Evolutionary conservation across 345 rosid genomes (phyloP).

Genomic region (Rhodomyrtus tomentosa): DNA sequence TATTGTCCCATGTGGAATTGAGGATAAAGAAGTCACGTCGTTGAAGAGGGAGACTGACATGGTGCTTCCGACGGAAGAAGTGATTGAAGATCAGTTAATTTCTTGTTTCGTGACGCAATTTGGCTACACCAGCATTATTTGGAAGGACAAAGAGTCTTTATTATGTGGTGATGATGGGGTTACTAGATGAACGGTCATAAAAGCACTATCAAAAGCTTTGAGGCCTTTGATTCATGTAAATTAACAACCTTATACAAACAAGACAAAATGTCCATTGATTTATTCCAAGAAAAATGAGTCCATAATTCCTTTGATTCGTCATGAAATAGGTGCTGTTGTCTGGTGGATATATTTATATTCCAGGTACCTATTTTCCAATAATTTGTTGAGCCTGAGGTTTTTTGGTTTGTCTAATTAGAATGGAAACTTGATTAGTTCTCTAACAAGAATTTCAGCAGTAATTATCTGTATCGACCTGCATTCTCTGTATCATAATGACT

Average conservation of each 20-base stretch:
- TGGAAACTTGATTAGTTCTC: neutral
- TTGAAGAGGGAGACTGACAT: slow-evolving; percentile 56
- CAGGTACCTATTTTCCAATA: neutral
- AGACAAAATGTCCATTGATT: neutral
- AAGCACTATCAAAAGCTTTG: neutral
- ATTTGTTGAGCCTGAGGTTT: neutral
- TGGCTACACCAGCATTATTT: slow-evolving; percentile 33
- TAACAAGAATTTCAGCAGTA: neutral
- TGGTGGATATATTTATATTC: neutral
- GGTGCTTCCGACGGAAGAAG: slow-evolving; percentile 56
- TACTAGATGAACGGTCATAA: neutral
- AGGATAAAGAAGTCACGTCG: slow-evolving; percentile 72
- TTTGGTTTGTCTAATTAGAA: neutral
- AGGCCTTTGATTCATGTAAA: neutral
- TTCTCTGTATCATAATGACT: neutral
- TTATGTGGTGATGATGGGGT: neutral
- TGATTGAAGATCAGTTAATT: slow-evolving; percentile 64
- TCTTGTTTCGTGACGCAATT: slow-evolving; percentile 56
- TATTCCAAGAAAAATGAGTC: neutral
- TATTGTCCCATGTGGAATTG: slow-evolving; percentile 90
- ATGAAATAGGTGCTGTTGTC: neutral
- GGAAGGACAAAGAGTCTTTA: slow-evolving; percentile 30
- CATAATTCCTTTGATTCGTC: neutral
- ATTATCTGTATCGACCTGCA: neutral
- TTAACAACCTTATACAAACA: neutral